phyloP scores from a whole-genome alignment of 208 protist species.

The Tritrichomonas foetus region DNA sequence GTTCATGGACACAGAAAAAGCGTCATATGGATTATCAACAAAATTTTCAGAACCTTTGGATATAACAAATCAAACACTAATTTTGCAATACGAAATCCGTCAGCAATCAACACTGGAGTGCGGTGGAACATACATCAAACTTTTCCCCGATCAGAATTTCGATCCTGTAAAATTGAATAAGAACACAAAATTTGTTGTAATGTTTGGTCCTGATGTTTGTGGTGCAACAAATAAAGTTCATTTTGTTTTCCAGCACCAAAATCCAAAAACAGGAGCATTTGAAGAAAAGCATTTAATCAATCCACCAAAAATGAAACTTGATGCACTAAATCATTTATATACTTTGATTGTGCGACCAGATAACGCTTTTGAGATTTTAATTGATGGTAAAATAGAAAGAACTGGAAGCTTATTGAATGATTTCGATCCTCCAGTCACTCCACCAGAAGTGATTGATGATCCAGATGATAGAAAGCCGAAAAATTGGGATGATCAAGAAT shows the following conservation, averaged over 20 bases:
- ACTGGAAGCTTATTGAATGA: constrained; percentile 48
- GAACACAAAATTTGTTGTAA: constrained; percentile 54
- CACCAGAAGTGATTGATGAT: constrained; percentile 52
- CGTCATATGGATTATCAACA: constrained; percentile 25
- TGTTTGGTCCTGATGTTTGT: constrained; percentile 63
- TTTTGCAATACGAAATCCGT: constrained; percentile 54
- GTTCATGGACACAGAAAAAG: background rate
- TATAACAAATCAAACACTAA: background rate
- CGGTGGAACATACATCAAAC: constrained; percentile 60
- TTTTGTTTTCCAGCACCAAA: constrained; percentile 53
- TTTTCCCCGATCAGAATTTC: constrained; percentile 35
- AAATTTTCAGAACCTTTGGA: constrained; percentile 29
- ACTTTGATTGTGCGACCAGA: constrained; percentile 49
- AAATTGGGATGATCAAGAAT: constrained; percentile 53
- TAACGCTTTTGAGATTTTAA: constrained; percentile 50
- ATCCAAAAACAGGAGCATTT: constrained; percentile 43
- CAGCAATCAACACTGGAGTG: constrained; percentile 49
- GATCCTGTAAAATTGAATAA: constrained; percentile 19
- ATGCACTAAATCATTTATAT: constrained; percentile 53
- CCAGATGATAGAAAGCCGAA: constrained; percentile 50
- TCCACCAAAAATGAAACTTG: constrained; percentile 16
- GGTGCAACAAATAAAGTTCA: constrained; percentile 52
- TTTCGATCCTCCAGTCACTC: constrained; percentile 50
- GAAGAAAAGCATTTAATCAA: constrained; percentile 47
- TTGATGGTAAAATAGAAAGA: constrained; percentile 47